Evolutionary conservation across 495 filamentous ascomycete genomes (phyloP), one percentile per base, ranked within the genome.

Genomic region (Xylaria grammica): DNA sequence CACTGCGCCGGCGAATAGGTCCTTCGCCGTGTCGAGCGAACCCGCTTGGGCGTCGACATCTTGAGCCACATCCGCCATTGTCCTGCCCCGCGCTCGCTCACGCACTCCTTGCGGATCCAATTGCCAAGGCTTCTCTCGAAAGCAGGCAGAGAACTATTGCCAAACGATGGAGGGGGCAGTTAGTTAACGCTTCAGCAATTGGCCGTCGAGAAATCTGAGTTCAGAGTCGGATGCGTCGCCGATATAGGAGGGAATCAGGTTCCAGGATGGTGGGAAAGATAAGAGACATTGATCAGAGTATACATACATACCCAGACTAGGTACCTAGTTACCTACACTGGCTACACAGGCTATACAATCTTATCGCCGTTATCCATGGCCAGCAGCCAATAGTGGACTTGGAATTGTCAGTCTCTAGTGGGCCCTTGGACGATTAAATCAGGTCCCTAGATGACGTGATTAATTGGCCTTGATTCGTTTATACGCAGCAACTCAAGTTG

Each of bases 1-100:
- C 11, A 86, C 90, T 63, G 96, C 95, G 59, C 95, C 95, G 22
- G 95, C 87, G 73, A 93, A 89, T 60, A 98, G 81, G 77, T 99
- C 96, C 81, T 99, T 99, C 69, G 90, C 72, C n/a, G 92, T 92
- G 69, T 81, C 78, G 56, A 75, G 63, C 48, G 71, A 76, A 24
- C 68, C 62, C 63, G 67, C 74, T 44, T 72, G 73, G 40, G 69
- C 61, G 22, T 78, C 76, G 50, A 79, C 54, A 49, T 79, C 77
- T 61, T 73, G 74, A 32, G 67, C 74, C n/a, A 76, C 67, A 67
- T 80, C 79, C 51, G 72, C 77, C 79, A 81, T 81, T 62, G 44
- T 67, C 49, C 64, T 59, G 64, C 55, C 49, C 55, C 49, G 29
- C 36, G 54, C 46, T 44, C 55, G 10, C 57, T 57, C 34, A 22